Conservation (phyloP, 805 yeast genomes). For the Saccharomyces paradoxus region DNA sequence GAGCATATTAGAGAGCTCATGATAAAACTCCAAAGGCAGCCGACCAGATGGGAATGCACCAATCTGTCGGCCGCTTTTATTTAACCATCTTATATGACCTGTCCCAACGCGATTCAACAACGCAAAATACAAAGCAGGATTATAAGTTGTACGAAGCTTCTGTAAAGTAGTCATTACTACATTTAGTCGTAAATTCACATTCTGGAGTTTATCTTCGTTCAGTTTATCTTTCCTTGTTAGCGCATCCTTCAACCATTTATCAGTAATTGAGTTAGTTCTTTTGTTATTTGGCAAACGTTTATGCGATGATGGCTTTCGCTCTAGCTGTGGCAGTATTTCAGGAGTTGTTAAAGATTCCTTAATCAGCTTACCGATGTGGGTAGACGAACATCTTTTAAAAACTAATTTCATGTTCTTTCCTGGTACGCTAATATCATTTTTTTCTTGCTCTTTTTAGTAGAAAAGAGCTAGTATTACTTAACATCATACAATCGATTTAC, state of each 20-base stretch:
- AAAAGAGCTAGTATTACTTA: not conserved
- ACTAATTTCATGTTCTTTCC: not conserved
- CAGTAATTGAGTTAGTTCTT: constrained; percentile 6
- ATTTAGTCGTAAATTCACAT: constrained; percentile 7
- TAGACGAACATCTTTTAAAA: not conserved
- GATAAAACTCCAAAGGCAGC: constrained; percentile 21
- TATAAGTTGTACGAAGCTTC: constrained; percentile 14
- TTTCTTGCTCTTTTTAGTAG: not conserved
- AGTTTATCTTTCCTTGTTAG: constrained; percentile 1
- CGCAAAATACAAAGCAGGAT: constrained; percentile 14
- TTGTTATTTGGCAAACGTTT: not conserved
- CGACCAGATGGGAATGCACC: not conserved
- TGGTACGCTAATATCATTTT: not conserved
- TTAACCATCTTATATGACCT: constrained; percentile 17
- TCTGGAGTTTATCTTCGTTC: not conserved
- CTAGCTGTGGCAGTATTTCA: not conserved
- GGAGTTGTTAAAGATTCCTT: not conserved
- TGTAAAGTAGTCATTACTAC: constrained; percentile 18
- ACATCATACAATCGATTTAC: not conserved
- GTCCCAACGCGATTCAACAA: constrained; percentile 18
- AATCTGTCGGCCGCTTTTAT: constrained; percentile 8
- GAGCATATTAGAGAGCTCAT: constrained; percentile 22
- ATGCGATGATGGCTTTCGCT: not conserved
- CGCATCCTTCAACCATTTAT: constrained; percentile 19
- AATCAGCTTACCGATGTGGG: not conserved